phyloP scores from a whole-genome alignment of 352 stramenopile genomes.

The Phytophthora pseudosyringae region DNA sequence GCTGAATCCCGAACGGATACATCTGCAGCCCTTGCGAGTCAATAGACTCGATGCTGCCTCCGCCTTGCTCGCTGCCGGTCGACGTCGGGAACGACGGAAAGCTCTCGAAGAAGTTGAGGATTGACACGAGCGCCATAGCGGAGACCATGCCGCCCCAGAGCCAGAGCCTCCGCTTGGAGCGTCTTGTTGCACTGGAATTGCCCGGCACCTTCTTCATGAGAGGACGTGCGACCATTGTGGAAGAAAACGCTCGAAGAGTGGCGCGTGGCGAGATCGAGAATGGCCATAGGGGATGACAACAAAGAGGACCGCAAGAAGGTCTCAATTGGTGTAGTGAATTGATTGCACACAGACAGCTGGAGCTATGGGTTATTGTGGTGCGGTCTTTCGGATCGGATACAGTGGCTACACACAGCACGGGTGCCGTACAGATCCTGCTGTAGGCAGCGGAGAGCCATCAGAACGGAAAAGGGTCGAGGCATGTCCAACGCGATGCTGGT shows the following conservation, averaged over 20 bases:
- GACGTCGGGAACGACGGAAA: conserved; percentile 18
- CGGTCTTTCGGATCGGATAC: background rate
- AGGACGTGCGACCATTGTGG: conserved; percentile 1
- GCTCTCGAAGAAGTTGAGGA: conserved; percentile 23
- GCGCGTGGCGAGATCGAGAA: conserved; percentile 7
- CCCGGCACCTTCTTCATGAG: conserved; percentile 14
- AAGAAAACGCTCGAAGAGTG: too few species aligned
- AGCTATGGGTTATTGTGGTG: background rate
- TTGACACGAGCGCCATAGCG: conserved; percentile 17
- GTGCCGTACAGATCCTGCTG: background rate
- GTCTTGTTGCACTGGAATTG: conserved; percentile 7
- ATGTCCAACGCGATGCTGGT: conserved; percentile 19
- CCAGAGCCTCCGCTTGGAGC: conserved; percentile 22
- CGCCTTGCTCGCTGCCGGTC: background rate
- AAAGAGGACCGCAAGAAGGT: background rate
- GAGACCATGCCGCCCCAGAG: conserved; percentile 23
- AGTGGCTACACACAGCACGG: background rate
- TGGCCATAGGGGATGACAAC: conserved; percentile 5
- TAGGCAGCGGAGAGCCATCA: background rate
- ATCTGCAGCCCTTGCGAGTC: conserved; percentile 7
- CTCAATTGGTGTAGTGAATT: conserved; percentile 5
- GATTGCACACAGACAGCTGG: background rate
- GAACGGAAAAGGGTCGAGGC: conserved; percentile 7
- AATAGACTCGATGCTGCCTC: background rate
- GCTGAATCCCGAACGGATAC: conserved; percentile 15